Percentiles rank a stretch among this genome's conserved stretches.
Evolutionary conservation across 257 asterid genomes (phyloP).

Genomic region (Penstemon barbatus): DNA sequence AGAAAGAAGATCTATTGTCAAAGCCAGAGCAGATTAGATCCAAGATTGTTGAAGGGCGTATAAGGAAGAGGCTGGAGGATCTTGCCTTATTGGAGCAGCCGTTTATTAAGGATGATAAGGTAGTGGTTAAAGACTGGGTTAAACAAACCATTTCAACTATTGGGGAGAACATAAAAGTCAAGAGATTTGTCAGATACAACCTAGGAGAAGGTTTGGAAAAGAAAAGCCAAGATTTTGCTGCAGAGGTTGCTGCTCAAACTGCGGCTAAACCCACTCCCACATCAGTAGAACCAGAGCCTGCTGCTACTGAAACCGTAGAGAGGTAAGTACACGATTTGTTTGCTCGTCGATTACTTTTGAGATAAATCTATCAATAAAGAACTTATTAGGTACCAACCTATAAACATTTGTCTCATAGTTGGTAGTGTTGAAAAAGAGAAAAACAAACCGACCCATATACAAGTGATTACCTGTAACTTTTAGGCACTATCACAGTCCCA

Average conservation of each 20-base stretch:
- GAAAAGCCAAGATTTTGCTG: constrained; percentile 92
- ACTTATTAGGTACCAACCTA: no score
- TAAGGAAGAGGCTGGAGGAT: constrained; percentile 82
- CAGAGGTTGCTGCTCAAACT: constrained; percentile 99
- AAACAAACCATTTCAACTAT: constrained; percentile 87
- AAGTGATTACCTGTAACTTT: no score
- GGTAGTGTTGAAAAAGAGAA: no score
- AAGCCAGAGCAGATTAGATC: constrained; percentile 93
- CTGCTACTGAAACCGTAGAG: constrained; percentile 47
- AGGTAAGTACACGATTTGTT: constrained; percentile 48
- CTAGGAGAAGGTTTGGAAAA: constrained; percentile 97
- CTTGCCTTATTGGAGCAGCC: constrained; percentile 89
- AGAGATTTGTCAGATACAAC: constrained; percentile 78
- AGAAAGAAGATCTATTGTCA: constrained; percentile 82
- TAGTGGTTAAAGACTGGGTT: constrained; percentile 86
- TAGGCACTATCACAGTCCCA: no score
- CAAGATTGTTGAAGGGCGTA: constrained; percentile 90
- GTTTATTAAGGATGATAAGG: constrained; percentile 85
- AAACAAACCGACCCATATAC: no score
- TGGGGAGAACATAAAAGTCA: constrained; percentile 91
- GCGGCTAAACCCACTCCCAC: constrained; percentile 56
- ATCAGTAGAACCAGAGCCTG: constrained; percentile 54
- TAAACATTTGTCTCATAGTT: no score
- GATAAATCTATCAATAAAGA: no score
- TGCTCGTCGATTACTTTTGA: no score